Evolutionary conservation across 306 rosid species (phyloP).

Genomic region (Rosa multiflora): DNA sequence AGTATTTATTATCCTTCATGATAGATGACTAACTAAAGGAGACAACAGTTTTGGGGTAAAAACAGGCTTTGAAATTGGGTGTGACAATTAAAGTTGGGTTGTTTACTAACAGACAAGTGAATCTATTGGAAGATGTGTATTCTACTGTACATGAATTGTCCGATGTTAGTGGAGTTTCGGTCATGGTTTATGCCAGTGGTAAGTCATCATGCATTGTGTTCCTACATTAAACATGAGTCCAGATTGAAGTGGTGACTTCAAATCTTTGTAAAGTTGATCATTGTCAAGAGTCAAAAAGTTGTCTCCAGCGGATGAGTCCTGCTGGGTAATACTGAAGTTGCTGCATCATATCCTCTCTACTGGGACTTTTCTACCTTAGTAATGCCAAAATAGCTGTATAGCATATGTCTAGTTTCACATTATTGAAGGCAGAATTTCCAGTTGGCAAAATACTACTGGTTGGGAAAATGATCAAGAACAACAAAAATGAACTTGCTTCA

Average conservation of each 20-base stretch:
- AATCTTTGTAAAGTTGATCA: too few relatives aligned
- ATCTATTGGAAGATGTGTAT: neutral
- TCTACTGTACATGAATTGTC: neutral
- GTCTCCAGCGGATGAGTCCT: too few relatives aligned
- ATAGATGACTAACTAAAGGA: neutral
- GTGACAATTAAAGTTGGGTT: neutral
- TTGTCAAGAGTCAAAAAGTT: too few relatives aligned
- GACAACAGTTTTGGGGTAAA: neutral
- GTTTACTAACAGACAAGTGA: neutral
- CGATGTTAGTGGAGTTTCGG: neutral
- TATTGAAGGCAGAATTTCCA: constrained; percentile 81
- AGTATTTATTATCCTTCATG: neutral
- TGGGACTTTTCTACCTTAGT: constrained; percentile 60
- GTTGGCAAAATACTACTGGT: constrained; percentile 68
- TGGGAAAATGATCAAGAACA: neutral
- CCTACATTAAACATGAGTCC: constrained; percentile 24
- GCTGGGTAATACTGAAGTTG: too few relatives aligned
- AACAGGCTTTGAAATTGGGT: neutral
- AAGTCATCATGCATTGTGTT: constrained; percentile 34
- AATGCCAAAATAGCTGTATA: constrained; percentile 44
- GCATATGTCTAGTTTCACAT: constrained; percentile 53
- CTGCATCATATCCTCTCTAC: too few relatives aligned
- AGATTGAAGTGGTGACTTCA: too few relatives aligned
- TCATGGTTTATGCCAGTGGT: constrained; percentile 88
- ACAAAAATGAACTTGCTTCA: neutral